These are phyloP conservation scores for Moesziomyces antarcticus DNA, from an alignment of 1,284 basidiomycete species.

Conservation along the genomic window DNA sequence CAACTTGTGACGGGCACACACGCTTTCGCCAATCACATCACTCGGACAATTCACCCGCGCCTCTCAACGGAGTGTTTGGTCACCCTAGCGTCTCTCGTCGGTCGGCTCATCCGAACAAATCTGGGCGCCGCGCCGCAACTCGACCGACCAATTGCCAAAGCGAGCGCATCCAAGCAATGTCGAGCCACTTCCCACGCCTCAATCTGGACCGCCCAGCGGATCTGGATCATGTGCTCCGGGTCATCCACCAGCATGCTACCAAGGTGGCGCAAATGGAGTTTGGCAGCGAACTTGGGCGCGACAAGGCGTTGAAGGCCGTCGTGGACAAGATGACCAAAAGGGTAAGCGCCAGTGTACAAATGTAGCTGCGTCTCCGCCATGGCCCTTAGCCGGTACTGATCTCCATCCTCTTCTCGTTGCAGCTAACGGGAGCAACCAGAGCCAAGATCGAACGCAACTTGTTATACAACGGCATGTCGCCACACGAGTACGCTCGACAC, in stretches of 20 bases:
- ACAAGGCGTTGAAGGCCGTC: slow-evolving; percentile 33
- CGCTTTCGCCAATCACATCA: neutral
- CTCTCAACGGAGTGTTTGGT: slow-evolving; percentile 1
- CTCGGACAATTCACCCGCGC: neutral
- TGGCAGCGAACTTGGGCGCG: slow-evolving; percentile 34
- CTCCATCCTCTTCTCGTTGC: neutral
- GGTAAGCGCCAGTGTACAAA: slow-evolving; percentile 14
- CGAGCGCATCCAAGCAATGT: slow-evolving; percentile 14
- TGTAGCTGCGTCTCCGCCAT: neutral
- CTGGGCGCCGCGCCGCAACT: neutral
- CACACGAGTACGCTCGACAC: slow-evolving; percentile 29
- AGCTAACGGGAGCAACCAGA: slow-evolving; percentile 37
- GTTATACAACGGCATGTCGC: slow-evolving; percentile 43
- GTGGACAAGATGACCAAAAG: slow-evolving; percentile 38
- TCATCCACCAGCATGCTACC: slow-evolving; percentile 28
- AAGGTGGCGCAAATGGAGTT: slow-evolving; percentile 52
- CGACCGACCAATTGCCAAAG: neutral
- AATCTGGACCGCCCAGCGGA: slow-evolving; percentile 39
- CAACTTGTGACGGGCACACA: neutral
- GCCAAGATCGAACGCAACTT: slow-evolving; percentile 45
- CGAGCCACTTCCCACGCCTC: slow-evolving; percentile 41
- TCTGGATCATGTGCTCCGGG: slow-evolving; percentile 34
- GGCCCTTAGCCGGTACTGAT: neutral
- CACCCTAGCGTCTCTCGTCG: neutral
- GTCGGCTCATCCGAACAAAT: neutral